A percentile compares a stretch with the other conserved stretches of the same genome.
Conservation (phyloP, 2,329 filamentous ascomycete genomes). For the Aspergillus sp. region DNA sequence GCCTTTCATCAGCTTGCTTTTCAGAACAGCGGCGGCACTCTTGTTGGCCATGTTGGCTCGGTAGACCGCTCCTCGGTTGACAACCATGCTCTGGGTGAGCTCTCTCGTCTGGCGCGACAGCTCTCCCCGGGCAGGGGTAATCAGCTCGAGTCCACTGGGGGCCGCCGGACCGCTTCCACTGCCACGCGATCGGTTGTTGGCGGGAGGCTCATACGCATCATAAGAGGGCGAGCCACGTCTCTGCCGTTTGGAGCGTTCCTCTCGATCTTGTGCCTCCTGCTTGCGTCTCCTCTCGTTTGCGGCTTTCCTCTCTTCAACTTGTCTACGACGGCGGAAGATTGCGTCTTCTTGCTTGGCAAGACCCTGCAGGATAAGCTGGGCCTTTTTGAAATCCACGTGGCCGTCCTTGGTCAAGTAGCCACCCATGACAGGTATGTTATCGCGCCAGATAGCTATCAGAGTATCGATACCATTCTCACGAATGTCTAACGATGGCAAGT, state of each 20-base stretch:
- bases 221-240: conserved; percentile 46
- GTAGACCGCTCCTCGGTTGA: conserved; percentile 65
- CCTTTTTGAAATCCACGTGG: conserved; percentile 79
- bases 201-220: conserved; percentile 31
- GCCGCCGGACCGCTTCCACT: conserved; percentile 30
- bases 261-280: conserved; percentile 60
- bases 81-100: conserved; percentile 83
- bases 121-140: conserved; percentile 54
- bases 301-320: conserved; percentile 79
- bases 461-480: conserved; percentile 96
- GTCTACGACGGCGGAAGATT: conserved; percentile 85
- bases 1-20: conserved; percentile 66
- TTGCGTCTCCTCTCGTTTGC: conserved; percentile 76
- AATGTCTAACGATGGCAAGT: conserved; percentile 95
- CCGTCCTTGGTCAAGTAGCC: conserved; percentile 97
- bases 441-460: conserved; percentile 93
- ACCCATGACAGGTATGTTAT: conserved; percentile 86
- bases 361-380: conserved; percentile 82
- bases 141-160: conserved; percentile 53
- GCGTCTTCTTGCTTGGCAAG: conserved; percentile 89
- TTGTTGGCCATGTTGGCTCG: conserved; percentile 84
- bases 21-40: conserved; percentile 85
- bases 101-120: conserved; percentile 56
- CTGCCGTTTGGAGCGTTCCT: conserved; percentile 41
- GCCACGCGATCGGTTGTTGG: conserved; percentile 24